Evolutionary conservation across 75 land plant species (phyloP), one percentile per base, ranked within the genome.

Genomic region (Adiantum capillusveneris): DNA sequence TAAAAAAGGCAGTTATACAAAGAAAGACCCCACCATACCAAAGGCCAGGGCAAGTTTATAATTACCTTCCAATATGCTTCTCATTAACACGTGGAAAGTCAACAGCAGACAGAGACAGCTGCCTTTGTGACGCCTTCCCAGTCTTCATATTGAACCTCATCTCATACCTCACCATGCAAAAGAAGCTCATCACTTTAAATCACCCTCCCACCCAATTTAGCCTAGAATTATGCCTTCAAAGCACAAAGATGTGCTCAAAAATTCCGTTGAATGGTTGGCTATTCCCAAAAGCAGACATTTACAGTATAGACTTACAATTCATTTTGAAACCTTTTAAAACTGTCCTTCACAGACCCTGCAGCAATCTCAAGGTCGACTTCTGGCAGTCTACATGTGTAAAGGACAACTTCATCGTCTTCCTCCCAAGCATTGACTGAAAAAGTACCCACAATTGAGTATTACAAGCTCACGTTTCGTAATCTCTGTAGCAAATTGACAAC

Each of bases 341-440:
- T 72, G 24, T 73, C 83, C 68, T 82, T 74, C 11, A 66, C 56
- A 20, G 61, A 5, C 27, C 84, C 87, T 53, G 57, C 67, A 53
- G 77, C 71, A 65, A 65, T 54, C 60, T 81, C 93, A 29, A 92
- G 52, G 64, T 92, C 89, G 9, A 78, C 70, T 48, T 83, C 74
- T 9, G 79, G 64, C 51, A 92, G 44, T 36, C 98, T 87, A 60
- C 96, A 93, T 14, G 90, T 73, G 48, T 72, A 71, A 39, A 94
- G 58, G 58, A 94, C 79, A 30, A 94, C 77, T 67, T 94, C 96
- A 63, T 94, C 96, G 9, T 80, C 91, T 36, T 90, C 96, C 60
- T 94, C 98, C 98, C 98, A 94, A 26, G 98, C 98, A 84, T 94
- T 94, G 13, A 87, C 98, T 94, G 66, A 34, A 11, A 29, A 29